These are phyloP conservation scores for Termitomyces sp. DNA, from an alignment of 768 basidiomycete genomes.

Conservation along the genomic window DNA sequence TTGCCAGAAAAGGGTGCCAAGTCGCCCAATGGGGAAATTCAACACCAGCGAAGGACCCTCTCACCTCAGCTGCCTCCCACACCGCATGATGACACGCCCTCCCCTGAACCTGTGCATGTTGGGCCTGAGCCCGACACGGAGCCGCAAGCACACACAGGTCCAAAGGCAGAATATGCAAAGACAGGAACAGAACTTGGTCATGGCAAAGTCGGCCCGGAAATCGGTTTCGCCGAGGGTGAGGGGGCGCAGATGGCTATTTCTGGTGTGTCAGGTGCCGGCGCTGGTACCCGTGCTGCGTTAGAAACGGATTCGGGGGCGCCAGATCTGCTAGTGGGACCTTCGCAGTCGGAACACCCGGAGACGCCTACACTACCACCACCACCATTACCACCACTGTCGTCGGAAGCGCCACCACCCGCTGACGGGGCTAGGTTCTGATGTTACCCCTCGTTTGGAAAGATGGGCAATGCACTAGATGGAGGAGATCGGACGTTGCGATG, in stretches of 20 bases:
- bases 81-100: slow-evolving; percentile 9
- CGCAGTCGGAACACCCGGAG: not conserved
- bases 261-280: slow-evolving; percentile 4
- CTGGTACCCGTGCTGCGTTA: not conserved
- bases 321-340: not conserved
- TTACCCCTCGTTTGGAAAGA: not conserved
- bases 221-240: slow-evolving; percentile 1
- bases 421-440: not conserved
- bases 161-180: not conserved
- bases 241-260: slow-evolving; percentile 2
- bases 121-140: slow-evolving; percentile 2
- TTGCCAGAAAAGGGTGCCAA: slow-evolving; percentile 5
- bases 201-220: not conserved
- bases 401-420: not conserved
- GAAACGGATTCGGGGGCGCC: not conserved
- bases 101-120: slow-evolving; percentile 3
- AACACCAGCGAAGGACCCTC: not conserved
- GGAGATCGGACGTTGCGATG: no score
- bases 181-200: not conserved
- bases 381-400: not conserved
- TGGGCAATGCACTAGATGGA: not conserved
- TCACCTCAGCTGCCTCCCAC: slow-evolving; percentile 6
- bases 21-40: not conserved
- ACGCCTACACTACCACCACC: not conserved
- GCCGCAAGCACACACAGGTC: not conserved